Conservation (phyloP, 1,139 yeast genomes). For the Candida sanyaensis region DNA sequence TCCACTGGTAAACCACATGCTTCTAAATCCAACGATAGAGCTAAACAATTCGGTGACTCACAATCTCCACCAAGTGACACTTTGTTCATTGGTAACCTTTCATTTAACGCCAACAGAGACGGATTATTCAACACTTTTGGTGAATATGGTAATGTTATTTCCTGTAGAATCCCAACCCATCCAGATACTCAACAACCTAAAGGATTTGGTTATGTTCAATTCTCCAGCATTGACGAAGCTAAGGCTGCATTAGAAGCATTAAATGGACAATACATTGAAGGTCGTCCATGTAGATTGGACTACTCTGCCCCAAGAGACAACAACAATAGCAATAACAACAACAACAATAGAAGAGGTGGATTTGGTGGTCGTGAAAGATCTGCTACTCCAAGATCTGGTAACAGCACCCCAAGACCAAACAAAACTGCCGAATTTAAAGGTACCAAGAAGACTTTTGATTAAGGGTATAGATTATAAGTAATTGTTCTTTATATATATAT, state of each 20-base stretch:
- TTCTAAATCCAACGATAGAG: slow-evolving; percentile 68
- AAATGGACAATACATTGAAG: slow-evolving; percentile 86
- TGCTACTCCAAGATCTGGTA: slow-evolving; percentile 40
- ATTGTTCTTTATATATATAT: not conserved
- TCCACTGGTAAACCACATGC: slow-evolving; percentile 79
- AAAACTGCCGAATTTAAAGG: slow-evolving; percentile 64
- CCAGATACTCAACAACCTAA: slow-evolving; percentile 99
- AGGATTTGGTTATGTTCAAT: slow-evolving; percentile 98
- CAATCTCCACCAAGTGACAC: slow-evolving; percentile 94
- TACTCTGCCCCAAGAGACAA: slow-evolving; percentile 86
- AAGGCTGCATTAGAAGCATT: slow-evolving; percentile 83
- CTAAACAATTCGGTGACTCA: slow-evolving; percentile 84
- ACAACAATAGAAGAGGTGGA: slow-evolving; percentile 27
- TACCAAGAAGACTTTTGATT: slow-evolving; percentile 78
- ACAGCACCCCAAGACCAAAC: slow-evolving; percentile 54
- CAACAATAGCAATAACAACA: slow-evolving; percentile 31
- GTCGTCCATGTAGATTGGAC: slow-evolving; percentile 94
- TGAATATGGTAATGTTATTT: slow-evolving; percentile 75
- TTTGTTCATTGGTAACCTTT: slow-evolving; percentile 90
- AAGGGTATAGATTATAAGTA: slow-evolving; percentile 17
- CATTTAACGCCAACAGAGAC: slow-evolving; percentile 87
- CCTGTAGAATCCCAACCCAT: slow-evolving; percentile 95
- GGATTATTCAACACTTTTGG: slow-evolving; percentile 70
- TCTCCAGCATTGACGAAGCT: slow-evolving; percentile 83
- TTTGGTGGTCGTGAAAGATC: slow-evolving; percentile 46